Evolutionary conservation across 306 rosid genomes (phyloP), one percentile per base, ranked within the genome.

Genomic region (Prunus mongolica): DNA sequence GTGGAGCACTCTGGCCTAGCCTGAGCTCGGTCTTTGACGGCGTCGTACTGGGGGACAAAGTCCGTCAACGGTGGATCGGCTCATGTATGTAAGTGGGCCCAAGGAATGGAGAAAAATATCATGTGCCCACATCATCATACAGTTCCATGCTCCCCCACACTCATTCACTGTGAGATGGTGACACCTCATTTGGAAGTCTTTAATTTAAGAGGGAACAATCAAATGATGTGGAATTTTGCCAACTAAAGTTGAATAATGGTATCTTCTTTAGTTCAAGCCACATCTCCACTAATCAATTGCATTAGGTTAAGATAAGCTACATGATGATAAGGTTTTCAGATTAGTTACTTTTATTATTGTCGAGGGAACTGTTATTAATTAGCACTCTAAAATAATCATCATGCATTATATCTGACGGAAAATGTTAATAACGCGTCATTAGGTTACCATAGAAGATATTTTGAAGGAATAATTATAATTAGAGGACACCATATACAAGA

Each of bases 21-120:
- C 62, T 28, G 75, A 71, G 12, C 58, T 52, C 34, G 44, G 44
- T 10, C 44, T 38, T 38, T 38, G 69, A 72, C 81, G 77, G 75
- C 67, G 69, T 78, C 83, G 0, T 2, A 25, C 5, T 4, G 2
- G 76, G 83, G 49, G 79, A 78, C 89, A 86, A 3, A 3, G 14
- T 9, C 61, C 62, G 38, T 34, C 12, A n/a, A 25, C 41, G 57
- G 38, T 25, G 20, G 74, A 69, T 8, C 62, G 38, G 12, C 77
- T 12, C 67, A 16, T 8, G 60, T n/a, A 18, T 5, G 22, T 52
- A 18, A 18, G 58, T 15, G 58, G 58, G 58, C 58, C 58, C 24
- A 15, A 15, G 4, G 20, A 10, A 55, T 7, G 12, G 2, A 24
- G 14, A 13, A 19, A 25, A 22, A 25, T 66, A 41, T 66, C 57